Evolutionary conservation across 345 rosid genomes (phyloP).

Genomic region (Syzygium jambos): DNA sequence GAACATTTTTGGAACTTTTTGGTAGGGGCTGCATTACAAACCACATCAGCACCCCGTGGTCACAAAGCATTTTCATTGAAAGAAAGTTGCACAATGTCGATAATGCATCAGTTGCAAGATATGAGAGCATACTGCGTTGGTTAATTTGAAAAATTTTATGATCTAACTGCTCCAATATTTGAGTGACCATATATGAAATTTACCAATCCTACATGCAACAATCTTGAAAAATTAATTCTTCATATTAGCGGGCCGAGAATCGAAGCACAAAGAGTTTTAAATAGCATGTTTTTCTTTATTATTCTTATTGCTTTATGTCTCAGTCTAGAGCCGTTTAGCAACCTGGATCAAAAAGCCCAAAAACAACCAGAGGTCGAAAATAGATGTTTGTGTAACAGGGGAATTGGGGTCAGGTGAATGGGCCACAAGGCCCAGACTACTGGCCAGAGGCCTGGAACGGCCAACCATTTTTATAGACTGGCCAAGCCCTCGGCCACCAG

Average conservation of each 20-base stretch:
- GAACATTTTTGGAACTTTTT: background rate
- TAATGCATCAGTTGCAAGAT: background rate
- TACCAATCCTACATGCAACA: background rate
- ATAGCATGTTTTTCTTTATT: background rate
- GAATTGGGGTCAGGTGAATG: background rate
- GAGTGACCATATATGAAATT: background rate
- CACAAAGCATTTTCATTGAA: background rate
- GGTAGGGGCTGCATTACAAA: background rate
- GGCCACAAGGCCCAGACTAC: background rate
- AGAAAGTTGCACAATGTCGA: background rate
- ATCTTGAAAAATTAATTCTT: background rate
- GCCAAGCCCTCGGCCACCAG: background rate
- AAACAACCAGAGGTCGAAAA: background rate
- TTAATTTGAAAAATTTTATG: background rate
- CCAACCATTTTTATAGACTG: background rate
- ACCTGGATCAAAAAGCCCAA: background rate
- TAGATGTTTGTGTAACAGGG: background rate
- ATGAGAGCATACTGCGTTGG: background rate
- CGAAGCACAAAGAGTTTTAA: background rate
- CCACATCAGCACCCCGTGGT: background rate
- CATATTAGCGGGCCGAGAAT: background rate
- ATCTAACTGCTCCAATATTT: background rate
- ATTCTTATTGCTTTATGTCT: background rate
- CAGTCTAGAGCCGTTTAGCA: background rate
- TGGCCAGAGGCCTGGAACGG: background rate